Base-by-base conservation (phyloP, 2,329 filamentous ascomycete genomes). In the Talaromyces albobiverticillius region DNA sequence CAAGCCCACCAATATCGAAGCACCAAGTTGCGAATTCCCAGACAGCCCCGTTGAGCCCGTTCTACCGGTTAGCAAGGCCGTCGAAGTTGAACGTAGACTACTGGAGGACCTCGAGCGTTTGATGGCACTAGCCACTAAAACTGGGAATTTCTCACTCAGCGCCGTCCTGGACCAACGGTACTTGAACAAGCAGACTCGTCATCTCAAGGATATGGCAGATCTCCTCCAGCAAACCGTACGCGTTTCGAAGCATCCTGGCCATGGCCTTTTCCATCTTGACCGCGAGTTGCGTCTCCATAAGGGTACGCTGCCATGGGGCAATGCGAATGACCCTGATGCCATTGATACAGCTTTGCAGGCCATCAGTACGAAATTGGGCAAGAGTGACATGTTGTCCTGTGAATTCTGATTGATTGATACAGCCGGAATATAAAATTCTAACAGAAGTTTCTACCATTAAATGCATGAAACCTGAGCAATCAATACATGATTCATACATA, bases 131-230 rank as follows among this genome's bases (percentile, higher is more conserved):
- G 61, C 61, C 14, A 32, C 47, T 10, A 59, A 60, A 38, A 22
- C 22, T n/a, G 52, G 46, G n/a, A 58, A 61, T 20, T 54, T 52
- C 22, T 46, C 58, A 9, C 47, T 63, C 9, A 36, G 54, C 11
- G 50, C 59, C 13, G 53, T 50, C 9, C 49, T 65, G 18, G 51
- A 64, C 48, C 53, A 38, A 14, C 55, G 57, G 13, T 64, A 59
- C 51, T 42, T 65, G 38, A 40, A 55, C 32, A 64, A 62, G 50
- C 47, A 64, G 36, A 42, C 60, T 8, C 60, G 53, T 43, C 59
- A 64, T 40, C 54, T 65, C 36, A 65, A 65, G 57, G 59, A 61
- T 10, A 40, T 63, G 34, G 61, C 55, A 3, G 62, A 64, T 51
- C 52, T 64, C 22, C 42, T 64, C 13, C 57, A 62, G 49, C 62